These are phyloP conservation scores for Amylocarpus encephaloides DNA, from an alignment of 2,329 filamentous ascomycete genomes.

Conservation along the genomic window DNA sequence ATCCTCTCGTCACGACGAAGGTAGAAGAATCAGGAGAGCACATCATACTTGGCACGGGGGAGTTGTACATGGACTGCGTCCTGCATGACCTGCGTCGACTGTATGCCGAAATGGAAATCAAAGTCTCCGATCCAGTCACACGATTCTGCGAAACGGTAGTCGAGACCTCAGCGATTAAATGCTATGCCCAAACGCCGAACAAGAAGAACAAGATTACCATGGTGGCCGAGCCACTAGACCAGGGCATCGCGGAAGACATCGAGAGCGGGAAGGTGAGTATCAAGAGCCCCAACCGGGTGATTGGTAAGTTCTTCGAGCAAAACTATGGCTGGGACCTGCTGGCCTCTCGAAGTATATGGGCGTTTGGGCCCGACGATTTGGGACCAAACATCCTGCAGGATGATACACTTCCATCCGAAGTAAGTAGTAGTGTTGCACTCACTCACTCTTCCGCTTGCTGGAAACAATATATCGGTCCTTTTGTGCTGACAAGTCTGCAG, in stretches of 20 bases:
- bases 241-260: constrained; percentile 91
- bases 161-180: constrained; percentile 95
- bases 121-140: constrained; percentile 95
- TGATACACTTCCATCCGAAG: constrained; percentile 86
- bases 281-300: constrained; percentile 84
- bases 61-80: constrained; percentile 99
- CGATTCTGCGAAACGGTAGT: constrained; percentile 97
- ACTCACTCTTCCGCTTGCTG: background rate
- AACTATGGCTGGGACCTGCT: constrained; percentile 96
- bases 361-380: constrained; percentile 92
- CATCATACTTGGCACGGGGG: constrained; percentile 87
- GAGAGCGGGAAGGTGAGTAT: constrained; percentile 87
- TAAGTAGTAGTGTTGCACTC: constrained; percentile 35
- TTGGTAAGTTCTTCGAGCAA: constrained; percentile 94
- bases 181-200: constrained; percentile 95
- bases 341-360: constrained; percentile 93
- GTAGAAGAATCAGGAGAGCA: constrained; percentile 98
- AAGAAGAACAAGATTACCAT: constrained; percentile 99
- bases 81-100: constrained; percentile 85
- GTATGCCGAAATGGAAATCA: constrained; percentile 99
- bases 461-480: constrained; percentile 19
- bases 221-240: constrained; percentile 92
- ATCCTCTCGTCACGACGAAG: constrained; percentile 90
- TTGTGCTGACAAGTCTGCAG: constrained; percentile 35
- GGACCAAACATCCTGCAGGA: constrained; percentile 95